Evolutionary conservation across 139 green algal genomes (phyloP).

Genomic region (Spirogloea muscicola): DNA sequence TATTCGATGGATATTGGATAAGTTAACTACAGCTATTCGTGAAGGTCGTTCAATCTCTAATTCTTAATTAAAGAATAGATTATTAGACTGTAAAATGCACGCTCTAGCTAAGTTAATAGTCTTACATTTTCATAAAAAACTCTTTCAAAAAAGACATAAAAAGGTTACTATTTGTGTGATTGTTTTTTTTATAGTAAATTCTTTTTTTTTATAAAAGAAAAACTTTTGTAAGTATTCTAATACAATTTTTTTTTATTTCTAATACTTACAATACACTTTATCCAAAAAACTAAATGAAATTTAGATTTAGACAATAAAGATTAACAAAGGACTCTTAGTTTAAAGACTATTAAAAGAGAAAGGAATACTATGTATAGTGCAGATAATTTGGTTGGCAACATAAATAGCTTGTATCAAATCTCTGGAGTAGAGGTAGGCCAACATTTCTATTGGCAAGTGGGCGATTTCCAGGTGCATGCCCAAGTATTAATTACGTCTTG

Average conservation of each 20-base stretch:
- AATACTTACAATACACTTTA: constrained; percentile 18
- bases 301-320: neutral
- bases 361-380: constrained; percentile 9
- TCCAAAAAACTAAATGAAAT: constrained; percentile 11
- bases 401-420: constrained; percentile 8
- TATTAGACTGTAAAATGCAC: neutral
- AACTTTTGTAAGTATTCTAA: constrained; percentile 29
- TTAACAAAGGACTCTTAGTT: constrained; percentile 27
- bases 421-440: constrained; percentile 7
- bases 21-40: neutral
- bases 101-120: neutral
- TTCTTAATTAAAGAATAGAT: constrained; percentile 6
- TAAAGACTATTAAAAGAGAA: constrained; percentile 1
- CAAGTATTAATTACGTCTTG: constrained; percentile 25
- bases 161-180: too few relatives aligned
- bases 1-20: neutral
- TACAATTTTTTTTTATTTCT: constrained; percentile 26
- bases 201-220: constrained; percentile 29
- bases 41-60: too few relatives aligned
- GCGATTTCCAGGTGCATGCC: constrained; percentile 1
- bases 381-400: constrained; percentile 5
- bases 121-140: neutral
- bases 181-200: constrained; percentile 20
- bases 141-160: neutral
- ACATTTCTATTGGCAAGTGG: constrained; percentile 9